phyloP scores from a whole-genome alignment of 768 basidiomycete species.

The Russula sp. region DNA sequence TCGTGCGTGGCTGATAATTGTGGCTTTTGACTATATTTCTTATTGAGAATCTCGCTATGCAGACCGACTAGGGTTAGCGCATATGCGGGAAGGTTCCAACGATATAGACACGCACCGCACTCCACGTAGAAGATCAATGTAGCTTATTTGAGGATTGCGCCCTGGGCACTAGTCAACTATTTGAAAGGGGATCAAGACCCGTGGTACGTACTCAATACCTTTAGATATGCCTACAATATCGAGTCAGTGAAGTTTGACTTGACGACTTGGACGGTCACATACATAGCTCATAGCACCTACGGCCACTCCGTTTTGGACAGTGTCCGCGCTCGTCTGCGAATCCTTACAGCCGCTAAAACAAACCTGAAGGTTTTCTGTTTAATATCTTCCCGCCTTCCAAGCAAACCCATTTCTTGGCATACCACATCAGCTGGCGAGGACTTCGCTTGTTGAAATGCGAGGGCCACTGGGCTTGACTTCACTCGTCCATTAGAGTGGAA shows the following conservation, averaged over 20 bases:
- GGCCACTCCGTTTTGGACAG: constrained; percentile 59
- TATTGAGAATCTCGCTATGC: constrained; percentile 50
- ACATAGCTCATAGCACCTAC: constrained; percentile 82
- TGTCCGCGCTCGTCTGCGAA: constrained; percentile 78
- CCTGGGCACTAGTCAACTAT: constrained; percentile 8
- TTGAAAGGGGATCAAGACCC: not conserved
- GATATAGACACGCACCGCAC: constrained; percentile 16
- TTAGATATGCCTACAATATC: constrained; percentile 52
- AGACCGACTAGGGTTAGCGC: not conserved
- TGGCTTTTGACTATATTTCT: constrained; percentile 65
- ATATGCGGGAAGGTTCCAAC: not conserved
- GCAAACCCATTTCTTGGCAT: constrained; percentile 35
- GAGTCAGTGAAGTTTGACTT: not conserved
- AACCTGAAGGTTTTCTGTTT: constrained; percentile 46
- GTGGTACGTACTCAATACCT: constrained; percentile 46
- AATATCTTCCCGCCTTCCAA: not conserved
- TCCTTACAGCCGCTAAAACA: constrained; percentile 85
- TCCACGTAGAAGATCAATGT: constrained; percentile 22
- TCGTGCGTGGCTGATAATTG: constrained; percentile 72
- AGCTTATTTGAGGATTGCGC: constrained; percentile 42
- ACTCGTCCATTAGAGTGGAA: constrained; percentile 36
- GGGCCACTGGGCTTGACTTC: constrained; percentile 36
- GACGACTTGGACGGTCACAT: constrained; percentile 32
- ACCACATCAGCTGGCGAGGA: constrained; percentile 86
- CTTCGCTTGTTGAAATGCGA: constrained; percentile 37